Base-by-base conservation (phyloP, 768 basidiomycete genomes). In the Russula virescens region DNA sequence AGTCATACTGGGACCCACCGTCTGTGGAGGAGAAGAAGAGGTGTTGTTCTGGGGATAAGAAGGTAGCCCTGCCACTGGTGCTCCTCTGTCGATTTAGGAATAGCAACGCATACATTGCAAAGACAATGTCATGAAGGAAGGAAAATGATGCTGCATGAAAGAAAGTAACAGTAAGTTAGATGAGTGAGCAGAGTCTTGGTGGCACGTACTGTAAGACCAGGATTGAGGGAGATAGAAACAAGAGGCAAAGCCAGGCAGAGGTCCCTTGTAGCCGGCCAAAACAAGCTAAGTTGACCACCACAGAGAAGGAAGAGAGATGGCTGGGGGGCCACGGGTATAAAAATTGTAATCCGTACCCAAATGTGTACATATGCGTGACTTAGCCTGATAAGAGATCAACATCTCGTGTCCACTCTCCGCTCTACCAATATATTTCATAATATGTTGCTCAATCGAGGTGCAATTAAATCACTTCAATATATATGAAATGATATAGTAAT, bases 1-100 rank as follows among this genome's bases (percentile, higher is more conserved):
- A 83, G 68, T 76, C 75, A 72, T 81, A 79, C 62, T 78, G 84
- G 3, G 61, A 62, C 58, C 80, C 87, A 58, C 84, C 80, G 75
- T 89, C 88, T 65, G 89, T 89, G 49, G 86, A 86, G 21, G 90
- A 92, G 79, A 89, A 93, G 79, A 93, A 93, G 73, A 93, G 82
- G 58, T 90, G 90, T 74, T 90, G 89, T 42, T 77, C 79, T 43
- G 84, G n/a, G n/a, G n/a, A n/a, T n/a, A n/a, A 75, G 68, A 80
- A 82, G 42, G 82, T 77, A n/a, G n/a, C n/a, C 61, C 72, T 69
- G 28, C 42, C 58, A 23, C 55, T 31, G 23, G 66, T 71, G 59
- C 78, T 76, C 62, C 75, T 79, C 69, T 83, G 84, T 67, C 81
- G 80, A 71, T 80, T 85, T 72, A 91, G 77, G 71, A 90, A 91